A percentile compares a stretch with the other conserved stretches of the same genome.
Evolutionary conservation across 2,329 filamentous ascomycete genomes (phyloP).

Genomic region (Eutypella sp.): DNA sequence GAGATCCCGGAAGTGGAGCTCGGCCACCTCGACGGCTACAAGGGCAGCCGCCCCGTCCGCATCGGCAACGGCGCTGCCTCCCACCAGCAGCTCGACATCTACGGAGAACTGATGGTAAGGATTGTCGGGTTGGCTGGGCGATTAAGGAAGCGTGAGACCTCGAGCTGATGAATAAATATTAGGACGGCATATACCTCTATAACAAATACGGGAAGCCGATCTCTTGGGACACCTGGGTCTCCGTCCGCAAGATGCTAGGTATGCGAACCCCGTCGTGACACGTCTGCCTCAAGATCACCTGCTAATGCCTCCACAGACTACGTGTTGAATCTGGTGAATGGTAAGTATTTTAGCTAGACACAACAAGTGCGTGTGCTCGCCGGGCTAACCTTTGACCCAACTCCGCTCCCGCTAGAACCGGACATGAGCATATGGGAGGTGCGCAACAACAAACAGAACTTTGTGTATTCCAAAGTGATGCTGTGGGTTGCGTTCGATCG

Average conservation of each 20-base stretch:
- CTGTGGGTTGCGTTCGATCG: constrained; percentile 78
- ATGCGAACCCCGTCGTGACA: too few relatives aligned
- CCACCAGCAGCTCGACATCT: constrained; percentile 75
- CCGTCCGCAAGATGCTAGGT: constrained; percentile 62
- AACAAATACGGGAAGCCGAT: constrained; percentile 76
- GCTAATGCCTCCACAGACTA: constrained; percentile 47
- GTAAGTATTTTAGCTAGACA: constrained; percentile 28
- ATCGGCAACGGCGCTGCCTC: constrained; percentile 74
- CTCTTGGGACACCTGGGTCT: constrained; percentile 71
- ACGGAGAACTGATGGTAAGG: constrained; percentile 62
- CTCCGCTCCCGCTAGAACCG: constrained; percentile 40
- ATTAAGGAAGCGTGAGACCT: too few relatives aligned
- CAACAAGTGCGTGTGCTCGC: background rate
- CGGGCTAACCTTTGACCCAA: constrained; percentile 9
- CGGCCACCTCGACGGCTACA: constrained; percentile 66
- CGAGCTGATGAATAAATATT: too few relatives aligned
- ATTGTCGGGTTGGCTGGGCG: background rate
- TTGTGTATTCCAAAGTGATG: constrained; percentile 79
- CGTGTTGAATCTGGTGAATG: constrained; percentile 60
- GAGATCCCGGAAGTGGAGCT: constrained; percentile 69
- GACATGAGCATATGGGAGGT: constrained; percentile 87
- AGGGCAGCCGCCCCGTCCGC: constrained; percentile 64
- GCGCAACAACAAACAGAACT: constrained; percentile 69
- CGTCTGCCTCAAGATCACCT: background rate
- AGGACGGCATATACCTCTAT: constrained; percentile 68